Evolutionary conservation across 1,284 basidiomycete genomes (phyloP).

Genomic region (Vanrija sp.): DNA sequence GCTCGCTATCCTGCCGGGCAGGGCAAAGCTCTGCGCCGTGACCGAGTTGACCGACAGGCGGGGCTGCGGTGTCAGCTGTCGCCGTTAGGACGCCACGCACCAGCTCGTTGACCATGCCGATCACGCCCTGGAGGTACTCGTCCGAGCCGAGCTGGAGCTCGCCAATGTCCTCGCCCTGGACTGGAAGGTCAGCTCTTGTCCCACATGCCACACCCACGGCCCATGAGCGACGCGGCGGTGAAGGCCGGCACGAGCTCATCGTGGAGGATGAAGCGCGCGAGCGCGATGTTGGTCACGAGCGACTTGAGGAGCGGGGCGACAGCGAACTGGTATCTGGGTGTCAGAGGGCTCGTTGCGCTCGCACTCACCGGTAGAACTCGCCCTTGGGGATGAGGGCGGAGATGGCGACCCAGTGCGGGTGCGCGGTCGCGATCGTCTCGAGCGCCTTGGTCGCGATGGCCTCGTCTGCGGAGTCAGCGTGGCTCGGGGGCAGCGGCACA

Average conservation of each 20-base stretch:
- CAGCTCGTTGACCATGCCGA: conserved; percentile 49
- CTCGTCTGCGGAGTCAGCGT: conserved; percentile 26
- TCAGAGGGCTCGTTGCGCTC: not conserved
- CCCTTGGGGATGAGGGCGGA: conserved; percentile 41
- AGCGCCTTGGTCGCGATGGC: conserved; percentile 36
- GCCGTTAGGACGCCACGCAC: conserved; percentile 18
- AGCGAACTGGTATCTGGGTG: conserved; percentile 41
- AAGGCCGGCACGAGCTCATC: conserved; percentile 44
- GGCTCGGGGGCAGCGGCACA: not conserved
- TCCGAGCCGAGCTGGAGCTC: conserved; percentile 44
- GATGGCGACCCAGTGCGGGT: conserved; percentile 37
- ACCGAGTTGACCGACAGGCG: conserved; percentile 49
- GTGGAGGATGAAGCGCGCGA: conserved; percentile 45
- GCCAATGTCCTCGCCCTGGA: conserved; percentile 35
- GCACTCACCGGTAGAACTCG: conserved; percentile 44
- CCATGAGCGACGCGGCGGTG: conserved; percentile 38
- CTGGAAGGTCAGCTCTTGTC: conserved; percentile 13
- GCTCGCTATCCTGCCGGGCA: conserved; percentile 46
- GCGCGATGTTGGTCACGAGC: conserved; percentile 40
- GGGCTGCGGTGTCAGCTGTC: conserved; percentile 30
- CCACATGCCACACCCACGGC: conserved; percentile 30
- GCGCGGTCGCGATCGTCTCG: conserved; percentile 28
- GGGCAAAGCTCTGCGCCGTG: conserved; percentile 46
- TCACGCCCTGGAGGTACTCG: conserved; percentile 50
- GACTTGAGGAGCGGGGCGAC: conserved; percentile 37